Conservation (phyloP, 495 filamentous ascomycete genomes). For the Penicillium herquei region DNA sequence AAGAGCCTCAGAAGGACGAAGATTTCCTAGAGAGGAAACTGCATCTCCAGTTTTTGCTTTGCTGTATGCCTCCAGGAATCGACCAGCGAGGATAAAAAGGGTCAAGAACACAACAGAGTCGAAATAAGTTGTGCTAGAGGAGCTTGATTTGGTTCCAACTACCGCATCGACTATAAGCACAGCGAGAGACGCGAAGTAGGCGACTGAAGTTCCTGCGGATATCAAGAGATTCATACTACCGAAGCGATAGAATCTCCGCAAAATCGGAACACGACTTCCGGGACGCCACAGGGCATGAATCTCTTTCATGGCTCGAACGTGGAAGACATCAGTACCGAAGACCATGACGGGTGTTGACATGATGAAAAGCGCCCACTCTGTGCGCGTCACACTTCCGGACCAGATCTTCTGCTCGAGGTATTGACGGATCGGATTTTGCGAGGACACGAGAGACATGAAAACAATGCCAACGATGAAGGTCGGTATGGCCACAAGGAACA, state of each 20-base stretch:
- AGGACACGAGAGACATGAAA: conserved; percentile 78
- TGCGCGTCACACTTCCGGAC: conserved; percentile 70
- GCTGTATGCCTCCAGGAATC: conserved; percentile 86
- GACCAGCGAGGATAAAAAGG: conserved; percentile 79
- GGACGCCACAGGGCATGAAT: conserved; percentile 75
- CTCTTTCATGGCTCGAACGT: conserved; percentile 75
- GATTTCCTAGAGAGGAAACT: conserved; percentile 72
- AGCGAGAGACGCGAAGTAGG: conserved; percentile 81
- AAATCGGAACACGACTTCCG: conserved; percentile 71
- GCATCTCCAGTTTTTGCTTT: conserved; percentile 91
- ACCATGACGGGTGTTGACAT: conserved; percentile 90
- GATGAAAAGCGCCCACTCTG: conserved; percentile 81
- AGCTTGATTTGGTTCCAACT: conserved; percentile 27
- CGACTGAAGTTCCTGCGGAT: conserved; percentile 82
- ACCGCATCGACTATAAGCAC: conserved; percentile 70
- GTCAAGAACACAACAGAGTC: conserved; percentile 94
- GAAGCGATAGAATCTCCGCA: conserved; percentile 83
- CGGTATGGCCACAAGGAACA: conserved; percentile 74
- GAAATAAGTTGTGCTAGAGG: conserved; percentile 73
- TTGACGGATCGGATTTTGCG: conserved; percentile 49
- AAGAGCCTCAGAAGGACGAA: conserved; percentile 77
- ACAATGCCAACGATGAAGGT: conserved; percentile 89
- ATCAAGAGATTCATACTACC: conserved; percentile 97
- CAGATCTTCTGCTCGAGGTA: conserved; percentile 70
- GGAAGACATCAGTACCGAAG: conserved; percentile 84